Conservation (phyloP, 139 green algal species). For the Pleodorina starrii region DNA sequence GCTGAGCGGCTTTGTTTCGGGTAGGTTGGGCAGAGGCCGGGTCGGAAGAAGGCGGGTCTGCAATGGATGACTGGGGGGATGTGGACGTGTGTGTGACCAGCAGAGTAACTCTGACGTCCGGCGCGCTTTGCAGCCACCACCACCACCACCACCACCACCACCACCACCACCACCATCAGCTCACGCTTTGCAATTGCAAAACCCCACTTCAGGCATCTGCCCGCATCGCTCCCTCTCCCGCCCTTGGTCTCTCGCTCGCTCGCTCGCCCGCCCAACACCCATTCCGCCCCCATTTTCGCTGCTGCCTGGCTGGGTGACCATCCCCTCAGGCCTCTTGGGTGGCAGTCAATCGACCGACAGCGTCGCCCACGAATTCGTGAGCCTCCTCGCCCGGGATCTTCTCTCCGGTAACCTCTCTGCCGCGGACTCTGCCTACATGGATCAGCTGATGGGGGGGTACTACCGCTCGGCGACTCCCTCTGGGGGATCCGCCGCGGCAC, state of each 20-base stretch:
- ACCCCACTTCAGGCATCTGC: background rate
- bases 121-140: too few species aligned
- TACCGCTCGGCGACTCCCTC: background rate
- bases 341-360: background rate
- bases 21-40: too few species aligned
- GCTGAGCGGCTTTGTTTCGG: background rate
- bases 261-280: background rate
- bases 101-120: too few species aligned
- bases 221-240: background rate
- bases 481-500: background rate
- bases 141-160: too few species aligned
- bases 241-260: background rate
- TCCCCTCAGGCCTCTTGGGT: background rate
- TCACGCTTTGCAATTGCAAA: too few species aligned
- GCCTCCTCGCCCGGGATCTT: background rate
- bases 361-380: background rate
- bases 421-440: background rate
- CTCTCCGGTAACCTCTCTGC: background rate
- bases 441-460: background rate
- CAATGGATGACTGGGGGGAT: too few species aligned
- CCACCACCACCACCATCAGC: too few species aligned
- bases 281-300: background rate
- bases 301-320: too few species aligned
- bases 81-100: too few species aligned
- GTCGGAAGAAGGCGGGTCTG: too few species aligned